A percentile compares a stretch with the other conserved stretches of the same genome.
Conservation (phyloP, 73 alveolate species). For the Paramecium tetraurelia region DNA sequence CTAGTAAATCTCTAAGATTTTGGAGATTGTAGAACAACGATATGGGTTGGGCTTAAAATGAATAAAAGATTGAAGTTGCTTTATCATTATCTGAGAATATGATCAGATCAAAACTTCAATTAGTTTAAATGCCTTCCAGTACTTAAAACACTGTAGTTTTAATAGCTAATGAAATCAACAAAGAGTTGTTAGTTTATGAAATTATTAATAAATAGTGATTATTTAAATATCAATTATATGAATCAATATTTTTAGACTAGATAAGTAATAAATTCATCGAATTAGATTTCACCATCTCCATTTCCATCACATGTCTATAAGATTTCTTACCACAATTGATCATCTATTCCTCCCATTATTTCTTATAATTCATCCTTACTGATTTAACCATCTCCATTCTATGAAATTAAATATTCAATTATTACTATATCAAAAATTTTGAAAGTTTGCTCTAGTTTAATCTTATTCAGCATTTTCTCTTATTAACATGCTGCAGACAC, state of each 20-base stretch:
- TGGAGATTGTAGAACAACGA: slow-evolving; percentile 23
- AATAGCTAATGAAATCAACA: slow-evolving; percentile 26
- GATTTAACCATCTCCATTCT: slow-evolving; percentile 47
- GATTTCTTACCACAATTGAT: slow-evolving; percentile 25
- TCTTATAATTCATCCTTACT: slow-evolving; percentile 13
- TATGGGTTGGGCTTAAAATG: slow-evolving; percentile 22
- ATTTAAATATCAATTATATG: not conserved
- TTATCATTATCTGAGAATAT: not conserved
- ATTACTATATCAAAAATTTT: slow-evolving; percentile 22
- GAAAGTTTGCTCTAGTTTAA: slow-evolving; percentile 5
- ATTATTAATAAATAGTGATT: not conserved
- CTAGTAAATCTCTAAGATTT: not conserved
- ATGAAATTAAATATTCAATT: not conserved
- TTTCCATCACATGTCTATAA: not conserved
- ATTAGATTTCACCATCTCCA: slow-evolving; percentile 15
- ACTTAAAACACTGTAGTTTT: slow-evolving; percentile 11
- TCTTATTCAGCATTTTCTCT: slow-evolving; percentile 3
- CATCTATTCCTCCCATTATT: slow-evolving; percentile 42
- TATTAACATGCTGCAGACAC: not conserved
- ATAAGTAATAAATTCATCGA: not conserved
- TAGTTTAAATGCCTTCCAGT: slow-evolving; percentile 35
- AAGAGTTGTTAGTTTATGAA: slow-evolving; percentile 44
- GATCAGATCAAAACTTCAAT: slow-evolving; percentile 10
- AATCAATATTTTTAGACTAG: not conserved
- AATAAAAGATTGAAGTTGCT: slow-evolving; percentile 16